Conservation (phyloP, 352 stramenopile species). For the Aphanomyces stellatus region DNA sequence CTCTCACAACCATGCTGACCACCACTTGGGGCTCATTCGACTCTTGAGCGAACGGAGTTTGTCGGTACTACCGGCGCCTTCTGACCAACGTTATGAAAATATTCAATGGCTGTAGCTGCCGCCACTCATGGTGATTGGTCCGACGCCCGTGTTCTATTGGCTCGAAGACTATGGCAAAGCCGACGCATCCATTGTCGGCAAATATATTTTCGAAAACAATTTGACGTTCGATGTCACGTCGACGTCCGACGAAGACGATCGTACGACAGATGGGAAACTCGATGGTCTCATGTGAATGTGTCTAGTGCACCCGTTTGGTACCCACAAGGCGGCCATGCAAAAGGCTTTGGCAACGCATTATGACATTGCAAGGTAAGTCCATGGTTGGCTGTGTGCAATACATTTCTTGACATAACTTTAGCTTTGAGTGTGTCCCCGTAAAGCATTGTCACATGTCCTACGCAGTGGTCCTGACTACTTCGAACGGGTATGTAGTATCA, state of each 20-base stretch:
- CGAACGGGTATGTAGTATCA: slow-evolving; percentile 11
- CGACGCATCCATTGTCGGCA: slow-evolving; percentile 61
- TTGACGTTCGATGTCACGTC: slow-evolving; percentile 66
- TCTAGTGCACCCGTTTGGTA: slow-evolving; percentile 17
- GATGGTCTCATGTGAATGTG: neutral
- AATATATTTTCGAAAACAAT: slow-evolving; percentile 87
- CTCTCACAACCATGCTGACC: slow-evolving; percentile 96
- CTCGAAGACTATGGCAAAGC: slow-evolving; percentile 86
- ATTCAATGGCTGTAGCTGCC: slow-evolving; percentile 22
- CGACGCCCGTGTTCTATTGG: slow-evolving; percentile 82
- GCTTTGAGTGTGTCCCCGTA: slow-evolving; percentile 62
- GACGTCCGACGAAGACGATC: neutral
- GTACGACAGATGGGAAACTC: slow-evolving; percentile 5
- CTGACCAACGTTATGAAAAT: no score
- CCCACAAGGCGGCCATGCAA: slow-evolving; percentile 32
- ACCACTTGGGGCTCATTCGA: slow-evolving; percentile 92
- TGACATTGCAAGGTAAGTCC: slow-evolving; percentile 5
- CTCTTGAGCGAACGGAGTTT: slow-evolving; percentile 72
- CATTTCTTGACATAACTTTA: no score
- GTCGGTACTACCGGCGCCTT: no score
- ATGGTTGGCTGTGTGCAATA: neutral
- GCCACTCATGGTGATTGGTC: slow-evolving; percentile 88
- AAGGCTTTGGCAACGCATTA: slow-evolving; percentile 24
- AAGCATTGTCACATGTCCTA: slow-evolving; percentile 89
- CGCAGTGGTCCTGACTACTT: slow-evolving; percentile 65